phyloP scores from a whole-genome alignment of 352 stramenopile species.

The Lagenidium giganteum region DNA sequence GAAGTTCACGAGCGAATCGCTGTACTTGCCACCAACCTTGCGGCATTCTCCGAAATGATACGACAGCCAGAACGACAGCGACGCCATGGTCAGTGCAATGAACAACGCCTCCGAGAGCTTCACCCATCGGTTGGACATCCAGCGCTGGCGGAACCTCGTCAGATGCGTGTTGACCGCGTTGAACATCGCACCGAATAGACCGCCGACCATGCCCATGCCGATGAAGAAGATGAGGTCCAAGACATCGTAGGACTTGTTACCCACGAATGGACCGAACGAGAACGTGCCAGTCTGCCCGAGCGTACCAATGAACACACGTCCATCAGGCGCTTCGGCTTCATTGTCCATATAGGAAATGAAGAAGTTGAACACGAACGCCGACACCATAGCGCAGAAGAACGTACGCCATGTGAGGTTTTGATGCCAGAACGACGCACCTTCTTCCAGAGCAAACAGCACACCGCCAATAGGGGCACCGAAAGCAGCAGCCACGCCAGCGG shows the following conservation, averaged over 20 bases:
- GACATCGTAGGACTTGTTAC: constrained; percentile 90
- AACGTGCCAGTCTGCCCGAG: constrained; percentile 82
- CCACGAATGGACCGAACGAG: constrained; percentile 84
- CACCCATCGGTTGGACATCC: constrained; percentile 59
- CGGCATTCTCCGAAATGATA: constrained; percentile 73
- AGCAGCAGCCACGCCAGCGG: constrained; percentile 95
- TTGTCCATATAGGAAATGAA: constrained; percentile 79
- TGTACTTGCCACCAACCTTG: constrained; percentile 47
- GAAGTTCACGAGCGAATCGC: constrained; percentile 87
- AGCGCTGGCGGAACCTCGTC: constrained; percentile 72
- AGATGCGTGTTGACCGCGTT: constrained; percentile 94
- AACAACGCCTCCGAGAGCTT: constrained; percentile 61
- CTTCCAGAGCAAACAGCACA: constrained; percentile 97
- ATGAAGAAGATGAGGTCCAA: constrained; percentile 97
- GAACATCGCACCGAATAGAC: constrained; percentile 95
- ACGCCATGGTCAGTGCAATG: constrained; percentile 61
- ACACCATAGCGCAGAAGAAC: constrained; percentile 97
- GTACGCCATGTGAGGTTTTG: constrained; percentile 97
- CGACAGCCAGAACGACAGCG: constrained; percentile 70
- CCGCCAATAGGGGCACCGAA: constrained; percentile 98
- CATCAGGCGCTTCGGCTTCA: constrained; percentile 14
- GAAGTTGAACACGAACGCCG: constrained; percentile 81
- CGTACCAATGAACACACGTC: constrained; percentile 50
- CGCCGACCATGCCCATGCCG: constrained; percentile 95
- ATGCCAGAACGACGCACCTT: constrained; percentile 98